A percentile compares a stretch with the other conserved stretches of the same genome.
Conservation (phyloP, 169 alveolate genomes). For the Cytauxzoon felis region DNA sequence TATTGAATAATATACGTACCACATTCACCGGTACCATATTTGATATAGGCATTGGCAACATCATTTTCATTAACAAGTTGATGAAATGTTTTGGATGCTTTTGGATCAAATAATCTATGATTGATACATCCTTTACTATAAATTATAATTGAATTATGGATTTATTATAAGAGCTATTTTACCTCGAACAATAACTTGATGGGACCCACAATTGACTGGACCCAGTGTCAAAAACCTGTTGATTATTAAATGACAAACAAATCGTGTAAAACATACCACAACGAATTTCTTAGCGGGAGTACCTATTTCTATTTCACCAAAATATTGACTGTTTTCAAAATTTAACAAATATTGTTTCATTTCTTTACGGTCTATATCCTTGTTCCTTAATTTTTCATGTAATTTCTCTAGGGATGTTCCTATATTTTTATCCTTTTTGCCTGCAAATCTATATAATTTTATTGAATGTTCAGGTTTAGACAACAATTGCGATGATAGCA, state of each 20-base stretch:
- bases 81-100: slow-evolving; percentile 71
- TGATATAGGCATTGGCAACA: slow-evolving; percentile 64
- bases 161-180: background rate
- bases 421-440: background rate
- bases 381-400: background rate
- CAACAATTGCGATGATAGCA: slow-evolving; percentile 57
- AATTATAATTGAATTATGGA: background rate
- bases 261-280: slow-evolving; percentile 66
- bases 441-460: slow-evolving; percentile 28
- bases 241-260: background rate
- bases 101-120: slow-evolving; percentile 79
- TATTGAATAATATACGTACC: slow-evolving; percentile 32
- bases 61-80: slow-evolving; percentile 1
- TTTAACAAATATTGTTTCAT: slow-evolving; percentile 73
- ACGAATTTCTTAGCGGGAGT: slow-evolving; percentile 82
- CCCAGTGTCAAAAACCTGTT: slow-evolving; percentile 83
- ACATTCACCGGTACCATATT: slow-evolving; percentile 77
- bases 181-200: slow-evolving; percentile 74
- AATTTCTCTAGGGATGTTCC: slow-evolving; percentile 1
- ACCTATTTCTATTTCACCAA: slow-evolving; percentile 84
- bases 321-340: slow-evolving; percentile 86
- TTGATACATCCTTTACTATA: slow-evolving; percentile 82
- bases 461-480: slow-evolving; percentile 32
- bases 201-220: slow-evolving; percentile 87
- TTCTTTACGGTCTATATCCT: background rate